phyloP scores from a whole-genome alignment of 2,329 filamentous ascomycete genomes.

The Simplicillium aogashimaense region DNA sequence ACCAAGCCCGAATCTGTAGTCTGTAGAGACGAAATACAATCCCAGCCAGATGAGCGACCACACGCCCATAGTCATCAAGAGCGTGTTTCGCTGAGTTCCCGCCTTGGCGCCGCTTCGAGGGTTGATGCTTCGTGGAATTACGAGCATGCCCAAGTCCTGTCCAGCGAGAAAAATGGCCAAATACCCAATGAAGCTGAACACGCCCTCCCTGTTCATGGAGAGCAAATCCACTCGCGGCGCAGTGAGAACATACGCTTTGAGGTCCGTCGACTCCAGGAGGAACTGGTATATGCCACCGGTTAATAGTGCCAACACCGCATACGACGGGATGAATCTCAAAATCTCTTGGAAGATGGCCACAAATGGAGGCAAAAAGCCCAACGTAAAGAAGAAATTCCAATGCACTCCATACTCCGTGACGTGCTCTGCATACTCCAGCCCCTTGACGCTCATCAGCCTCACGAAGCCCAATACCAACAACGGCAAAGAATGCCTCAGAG shows the following conservation, averaged over 20 bases:
- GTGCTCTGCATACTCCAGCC: constrained; percentile 91
- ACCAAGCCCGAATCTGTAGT: constrained; percentile 59
- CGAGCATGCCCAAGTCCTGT: constrained; percentile 69
- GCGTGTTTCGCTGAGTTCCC: constrained; percentile 39
- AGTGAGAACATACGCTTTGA: constrained; percentile 75
- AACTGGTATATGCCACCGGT: constrained; percentile 65
- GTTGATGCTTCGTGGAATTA: constrained; percentile 54
- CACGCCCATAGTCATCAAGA: constrained; percentile 52
- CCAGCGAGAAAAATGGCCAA: constrained; percentile 90
- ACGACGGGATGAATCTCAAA: constrained; percentile 63
- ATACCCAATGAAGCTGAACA: constrained; percentile 94
- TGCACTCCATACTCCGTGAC: constrained; percentile 96
- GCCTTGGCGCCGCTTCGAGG: constrained; percentile 30
- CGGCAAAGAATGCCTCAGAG: constrained; percentile 73
- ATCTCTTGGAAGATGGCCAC: constrained; percentile 72
- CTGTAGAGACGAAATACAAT: constrained; percentile 61
- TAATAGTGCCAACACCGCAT: constrained; percentile 62
- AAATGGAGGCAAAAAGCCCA: constrained; percentile 81
- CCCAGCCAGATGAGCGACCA: constrained; percentile 60
- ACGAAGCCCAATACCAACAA: constrained; percentile 71
- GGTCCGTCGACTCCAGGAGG: constrained; percentile 61
- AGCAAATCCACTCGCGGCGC: constrained; percentile 71
- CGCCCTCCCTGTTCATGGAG: constrained; percentile 84
- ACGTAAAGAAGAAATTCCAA: constrained; percentile 99
- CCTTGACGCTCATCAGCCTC: constrained; percentile 82